Base-by-base conservation (phyloP, 306 rosid species). In the Malus asiatica region DNA sequence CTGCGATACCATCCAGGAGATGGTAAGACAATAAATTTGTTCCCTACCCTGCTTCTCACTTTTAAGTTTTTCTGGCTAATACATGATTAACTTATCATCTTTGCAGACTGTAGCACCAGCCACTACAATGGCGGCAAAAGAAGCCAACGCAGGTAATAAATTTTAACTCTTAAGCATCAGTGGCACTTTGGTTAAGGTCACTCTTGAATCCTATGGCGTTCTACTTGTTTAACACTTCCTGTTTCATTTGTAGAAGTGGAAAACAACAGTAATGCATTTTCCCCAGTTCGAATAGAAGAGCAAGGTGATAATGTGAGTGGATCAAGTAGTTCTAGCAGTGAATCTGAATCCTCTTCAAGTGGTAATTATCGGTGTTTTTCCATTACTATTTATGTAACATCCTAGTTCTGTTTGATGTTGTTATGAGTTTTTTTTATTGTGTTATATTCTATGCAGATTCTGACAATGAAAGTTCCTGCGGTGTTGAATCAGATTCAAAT, bases 321-420 rank as follows among this genome's bases (percentile, higher is more conserved):
- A 76, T 81, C 92, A 66, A 88, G 92, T 80, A 86, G 92, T 78
- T 88, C 95, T 25, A 86, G 90, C 76, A 88, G 92, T 58, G 92
- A 76, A 73, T 86, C 96, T 19, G 90, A 90, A 63, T 90, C 96
- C 68, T 88, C 89, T 71, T 74, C 77, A 62, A 45, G 22, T 35
- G 46, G 77, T 83, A 67, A 66, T 22, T 53, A 23, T 20, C 42
- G 52, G 64, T 68, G 8, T 48, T 55, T 70, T 53, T 57, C 64
- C 40, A 2, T 57, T 29, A 51, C 30, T 8, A 4, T 23, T 23
- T 58, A 25, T 40, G 8, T 38, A 52, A 48, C 29, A 14, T 76
- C 53, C 18, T 58, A 20, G 68, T 19, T 58, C 68, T 42, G 42
- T 68, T 78, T 58, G 72, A 25, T 66, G 58, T 64, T 19, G 48